Base-by-base conservation (phyloP, 352 stramenopile genomes). In the Globisporangium recalcitrans region DNA sequence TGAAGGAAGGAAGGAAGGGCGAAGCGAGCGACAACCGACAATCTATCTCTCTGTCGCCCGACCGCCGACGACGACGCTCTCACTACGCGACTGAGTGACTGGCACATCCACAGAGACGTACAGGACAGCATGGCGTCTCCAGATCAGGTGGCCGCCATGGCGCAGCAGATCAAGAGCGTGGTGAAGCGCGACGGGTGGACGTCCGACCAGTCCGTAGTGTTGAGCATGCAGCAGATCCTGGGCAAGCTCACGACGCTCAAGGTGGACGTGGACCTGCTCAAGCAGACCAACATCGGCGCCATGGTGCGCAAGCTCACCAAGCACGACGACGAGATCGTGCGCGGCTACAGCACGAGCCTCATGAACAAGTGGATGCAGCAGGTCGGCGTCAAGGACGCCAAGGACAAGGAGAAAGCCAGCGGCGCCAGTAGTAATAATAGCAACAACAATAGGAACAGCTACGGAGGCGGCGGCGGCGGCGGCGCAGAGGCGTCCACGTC, bases 301-400 rank as follows among this genome's bases (percentile, higher is more conserved):
- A 79, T 81, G 61, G 86, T 95, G 38, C 88, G 83, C 69, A 93
- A 93, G 58, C 76, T 93, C 59, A 88, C 83, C 62, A 95, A 95
- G 67, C 86, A 95, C 68, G 65, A 87, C 21, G 86, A 95, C 56
- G 76, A 91, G 27, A 70, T 93, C 60, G 78, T 95, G 47, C 74
- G 76, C 36, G 84, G 81, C 24, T 95, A 95, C 71, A 92, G 82
- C 51, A 65, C 73, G 16, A 91, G 69, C n/a, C 72, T 95, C 59
- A 93, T 79, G 19, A 82, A 90, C 62, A 91, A 91, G 64, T 95
- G 86, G 86, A 91, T 89, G 73, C 57, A 60, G 27, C 65, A 91
- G 46, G 77, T 95, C 40, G 86, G 85, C 19, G 62, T 95, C 13
- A 61, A 46, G 26, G 52, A 46, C 42, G 38, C 38, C 38, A 49